Evolutionary conservation across 768 basidiomycete genomes (phyloP).

Genomic region (Russula earlei): DNA sequence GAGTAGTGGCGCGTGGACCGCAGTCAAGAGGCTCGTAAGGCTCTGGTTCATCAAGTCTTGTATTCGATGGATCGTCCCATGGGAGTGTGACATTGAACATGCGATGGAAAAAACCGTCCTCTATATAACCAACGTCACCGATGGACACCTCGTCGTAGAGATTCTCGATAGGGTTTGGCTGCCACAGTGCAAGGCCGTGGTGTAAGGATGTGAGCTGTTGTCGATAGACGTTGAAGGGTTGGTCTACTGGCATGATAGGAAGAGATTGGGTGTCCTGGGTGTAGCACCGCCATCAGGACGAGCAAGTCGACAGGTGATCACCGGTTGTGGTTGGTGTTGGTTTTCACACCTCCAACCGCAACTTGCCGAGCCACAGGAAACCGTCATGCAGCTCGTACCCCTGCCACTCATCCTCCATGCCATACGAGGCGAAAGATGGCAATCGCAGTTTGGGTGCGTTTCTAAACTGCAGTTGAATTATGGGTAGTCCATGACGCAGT

Average conservation of each 20-base stretch:
- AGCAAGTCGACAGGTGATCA: too few relatives aligned
- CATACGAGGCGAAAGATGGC: too few relatives aligned
- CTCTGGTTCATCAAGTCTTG: not conserved
- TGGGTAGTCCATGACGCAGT: too few relatives aligned
- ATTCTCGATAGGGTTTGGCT: constrained; percentile 7
- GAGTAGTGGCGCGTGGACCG: not conserved
- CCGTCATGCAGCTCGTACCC: too few relatives aligned
- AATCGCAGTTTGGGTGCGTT: too few relatives aligned
- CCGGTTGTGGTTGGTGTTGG: too few relatives aligned
- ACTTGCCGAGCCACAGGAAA: too few relatives aligned
- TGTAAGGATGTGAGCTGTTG: constrained; percentile 5
- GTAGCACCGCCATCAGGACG: too few relatives aligned
- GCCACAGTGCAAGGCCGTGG: constrained; percentile 13
- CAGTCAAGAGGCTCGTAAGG: not conserved
- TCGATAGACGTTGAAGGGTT: constrained; percentile 1
- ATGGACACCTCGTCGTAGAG: constrained; percentile 11
- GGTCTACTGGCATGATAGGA: not conserved
- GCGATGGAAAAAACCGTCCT: constrained; percentile 12
- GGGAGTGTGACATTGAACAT: constrained; percentile 14
- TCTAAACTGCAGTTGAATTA: too few relatives aligned
- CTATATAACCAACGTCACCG: constrained; percentile 20
- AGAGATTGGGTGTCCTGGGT: too few relatives aligned
- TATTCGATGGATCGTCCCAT: not conserved
- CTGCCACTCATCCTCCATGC: too few relatives aligned
- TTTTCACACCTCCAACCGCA: too few relatives aligned